A percentile compares a stretch with the other conserved stretches of the same genome.
Evolutionary conservation across 2,329 filamentous ascomycete genomes (phyloP).

Genomic region (Amphichorda felina): DNA sequence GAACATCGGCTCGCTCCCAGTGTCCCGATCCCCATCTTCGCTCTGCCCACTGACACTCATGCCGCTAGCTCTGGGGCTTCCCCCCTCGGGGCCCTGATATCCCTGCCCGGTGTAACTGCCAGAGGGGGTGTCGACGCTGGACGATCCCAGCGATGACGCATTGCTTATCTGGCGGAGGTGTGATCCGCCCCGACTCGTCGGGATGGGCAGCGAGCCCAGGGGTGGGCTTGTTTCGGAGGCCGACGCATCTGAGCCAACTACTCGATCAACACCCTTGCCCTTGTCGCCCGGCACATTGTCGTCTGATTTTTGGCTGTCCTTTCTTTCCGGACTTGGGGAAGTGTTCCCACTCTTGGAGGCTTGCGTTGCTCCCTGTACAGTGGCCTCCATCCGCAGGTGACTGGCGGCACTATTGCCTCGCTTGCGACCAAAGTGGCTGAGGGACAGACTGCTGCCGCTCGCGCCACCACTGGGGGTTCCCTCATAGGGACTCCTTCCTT

Average conservation of each 20-base stretch:
- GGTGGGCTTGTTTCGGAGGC: slow-evolving; percentile 17
- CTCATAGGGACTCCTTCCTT: slow-evolving; percentile 21
- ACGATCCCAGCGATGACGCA: slow-evolving; percentile 74
- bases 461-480: slow-evolving; percentile 23
- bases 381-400: slow-evolving; percentile 45
- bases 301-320: background rate
- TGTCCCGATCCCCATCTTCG: slow-evolving; percentile 37
- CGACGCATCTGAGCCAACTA: slow-evolving; percentile 4
- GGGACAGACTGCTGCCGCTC: slow-evolving; percentile 52
- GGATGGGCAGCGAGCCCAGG: slow-evolving; percentile 28
- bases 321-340: slow-evolving; percentile 5
- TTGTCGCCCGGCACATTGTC: slow-evolving; percentile 35
- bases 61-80: slow-evolving; percentile 42
- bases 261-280: slow-evolving; percentile 58
- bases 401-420: slow-evolving; percentile 49
- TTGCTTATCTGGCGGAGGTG: slow-evolving; percentile 77
- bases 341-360: slow-evolving; percentile 11
- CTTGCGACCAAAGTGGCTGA: slow-evolving; percentile 42
- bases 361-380: slow-evolving; percentile 30
- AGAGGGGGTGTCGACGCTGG: slow-evolving; percentile 53
- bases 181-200: slow-evolving; percentile 47
- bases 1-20: slow-evolving; percentile 65
- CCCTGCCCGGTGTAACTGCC: slow-evolving; percentile 34
- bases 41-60: slow-evolving; percentile 26
- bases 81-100: slow-evolving; percentile 20